Conservation (phyloP, 2,329 filamentous ascomycete species). For the Gaeumannomyces sp. region DNA sequence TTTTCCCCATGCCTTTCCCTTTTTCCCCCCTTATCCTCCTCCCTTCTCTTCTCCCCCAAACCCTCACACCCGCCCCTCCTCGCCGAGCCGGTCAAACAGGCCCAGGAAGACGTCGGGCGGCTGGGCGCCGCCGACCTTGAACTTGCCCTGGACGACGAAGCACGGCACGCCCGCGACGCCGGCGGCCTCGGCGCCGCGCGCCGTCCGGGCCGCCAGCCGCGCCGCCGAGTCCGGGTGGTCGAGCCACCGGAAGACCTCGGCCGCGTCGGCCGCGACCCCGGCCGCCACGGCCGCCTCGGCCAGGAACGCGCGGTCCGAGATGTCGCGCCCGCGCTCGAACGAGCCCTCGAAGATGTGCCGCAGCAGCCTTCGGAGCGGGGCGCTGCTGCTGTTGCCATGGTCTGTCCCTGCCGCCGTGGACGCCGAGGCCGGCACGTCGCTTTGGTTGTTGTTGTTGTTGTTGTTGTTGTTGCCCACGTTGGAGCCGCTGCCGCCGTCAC, state of each 20-base stretch:
- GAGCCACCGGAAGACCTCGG: constrained; percentile 20
- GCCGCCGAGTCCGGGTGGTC: constrained; percentile 15
- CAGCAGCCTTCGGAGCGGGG: constrained; percentile 25
- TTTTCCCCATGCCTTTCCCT: too few species aligned
- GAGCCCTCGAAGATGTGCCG: constrained; percentile 35
- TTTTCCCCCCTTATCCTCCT: too few species aligned
- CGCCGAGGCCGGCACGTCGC: background rate
- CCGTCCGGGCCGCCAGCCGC: constrained; percentile 13
- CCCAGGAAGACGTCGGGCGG: constrained; percentile 58
- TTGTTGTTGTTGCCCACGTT: background rate
- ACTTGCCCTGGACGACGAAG: constrained; percentile 63
- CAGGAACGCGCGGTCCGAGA: constrained; percentile 35
- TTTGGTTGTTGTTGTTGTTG: background rate
- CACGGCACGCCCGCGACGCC: constrained; percentile 63
- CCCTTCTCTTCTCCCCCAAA: background rate
- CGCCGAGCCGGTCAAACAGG: constrained; percentile 46
- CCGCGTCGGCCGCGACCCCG: constrained; percentile 21
- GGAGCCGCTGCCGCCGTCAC: background rate
- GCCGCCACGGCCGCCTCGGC: constrained; percentile 25
- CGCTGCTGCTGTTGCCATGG: background rate
- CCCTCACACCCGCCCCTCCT: constrained; percentile 3
- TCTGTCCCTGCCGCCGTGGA: background rate
- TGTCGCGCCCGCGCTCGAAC: constrained; percentile 35
- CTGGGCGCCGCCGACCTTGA: constrained; percentile 66
- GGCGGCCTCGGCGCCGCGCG: constrained; percentile 18